phyloP scores from a whole-genome alignment of 2,329 filamentous ascomycete genomes.

The Colletotrichum cordylinicola region DNA sequence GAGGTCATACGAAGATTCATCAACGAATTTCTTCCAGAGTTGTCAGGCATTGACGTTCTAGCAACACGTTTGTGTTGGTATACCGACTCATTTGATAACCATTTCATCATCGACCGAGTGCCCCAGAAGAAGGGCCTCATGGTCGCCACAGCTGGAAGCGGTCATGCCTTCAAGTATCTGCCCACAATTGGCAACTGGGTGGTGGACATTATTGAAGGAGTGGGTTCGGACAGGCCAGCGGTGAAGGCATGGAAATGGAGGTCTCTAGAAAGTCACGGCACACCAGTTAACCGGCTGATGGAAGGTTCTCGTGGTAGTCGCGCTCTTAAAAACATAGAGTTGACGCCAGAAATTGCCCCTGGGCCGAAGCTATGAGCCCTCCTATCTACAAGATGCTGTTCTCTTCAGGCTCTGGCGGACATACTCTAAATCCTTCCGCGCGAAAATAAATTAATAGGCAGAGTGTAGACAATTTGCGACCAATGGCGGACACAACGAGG shows the following conservation, averaged over 20 bases:
- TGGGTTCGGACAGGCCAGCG: constrained; percentile 30
- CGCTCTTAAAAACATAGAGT: background rate
- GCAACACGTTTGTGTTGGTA: constrained; percentile 57
- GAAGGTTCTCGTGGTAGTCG: background rate
- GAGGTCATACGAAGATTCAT: constrained; percentile 38
- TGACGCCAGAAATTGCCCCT: background rate
- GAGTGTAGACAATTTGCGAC: background rate
- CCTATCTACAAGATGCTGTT: too few species aligned
- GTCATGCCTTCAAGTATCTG: constrained; percentile 67
- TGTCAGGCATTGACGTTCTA: constrained; percentile 41
- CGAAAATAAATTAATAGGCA: too few species aligned
- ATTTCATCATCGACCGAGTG: constrained; percentile 57
- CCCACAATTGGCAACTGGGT: constrained; percentile 62
- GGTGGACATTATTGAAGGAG: constrained; percentile 51
- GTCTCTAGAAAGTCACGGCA: background rate
- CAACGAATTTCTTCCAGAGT: constrained; percentile 47
- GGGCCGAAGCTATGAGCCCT: background rate
- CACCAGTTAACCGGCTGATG: background rate
- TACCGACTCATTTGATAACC: constrained; percentile 58
- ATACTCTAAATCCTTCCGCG: too few species aligned
- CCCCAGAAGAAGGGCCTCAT: constrained; percentile 43
- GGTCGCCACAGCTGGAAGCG: constrained; percentile 65
- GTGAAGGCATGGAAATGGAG: constrained; percentile 25
- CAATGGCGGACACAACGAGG: background rate
- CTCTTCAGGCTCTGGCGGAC: too few species aligned